Evolutionary conservation across 2,329 filamentous ascomycete genomes (phyloP), one percentile per base, ranked within the genome.

Genomic region (Tolypocladium ophioglossoides): DNA sequence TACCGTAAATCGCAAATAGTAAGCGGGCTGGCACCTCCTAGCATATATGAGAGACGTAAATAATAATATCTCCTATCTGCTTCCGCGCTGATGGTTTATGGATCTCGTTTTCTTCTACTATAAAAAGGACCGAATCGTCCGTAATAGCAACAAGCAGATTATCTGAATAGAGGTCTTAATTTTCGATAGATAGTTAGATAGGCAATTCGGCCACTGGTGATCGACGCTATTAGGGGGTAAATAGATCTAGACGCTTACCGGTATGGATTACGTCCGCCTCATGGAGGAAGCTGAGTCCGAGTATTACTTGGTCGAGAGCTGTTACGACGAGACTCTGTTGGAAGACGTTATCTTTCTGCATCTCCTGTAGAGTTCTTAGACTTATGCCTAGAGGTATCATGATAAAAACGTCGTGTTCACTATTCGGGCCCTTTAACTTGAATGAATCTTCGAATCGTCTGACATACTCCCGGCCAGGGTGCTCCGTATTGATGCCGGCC

Each of bases 351-450:
- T 53, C 46, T 56, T 55, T 40, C 32, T 64, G 64, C 46, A 64
- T 52, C n/a, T 68, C 62, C 47, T 67, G 62, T 1, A 74, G 58
- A 39, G 68, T 66, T 22, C 60, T 61, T 10, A 74, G 55, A 54
- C 64, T 72, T 62, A 72, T 70, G 5, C 70, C 70, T 0, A 73
- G 58, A 4, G 72, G 68, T 18, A 24, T 58, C 66, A 63, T 72
- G 55, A 67, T 68, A 60, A 61, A 63, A 30, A 67, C 62, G 3
- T 62, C 59, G 56, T 74, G 71, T 27, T 63, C 58, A 0, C 70
- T 69, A 52, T 67, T 18, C 8, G 66, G 61, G 16, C 63, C 62
- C 8, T 49, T 54, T 47, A 64, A 59, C 62, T 52, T 62, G 53
- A 74, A 74, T 4, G 64, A 61, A 51, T 72, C 70, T n/a, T 67